Conservation (phyloP, 2,329 filamentous ascomycete genomes). For the Aspergillus brasiliensis region DNA sequence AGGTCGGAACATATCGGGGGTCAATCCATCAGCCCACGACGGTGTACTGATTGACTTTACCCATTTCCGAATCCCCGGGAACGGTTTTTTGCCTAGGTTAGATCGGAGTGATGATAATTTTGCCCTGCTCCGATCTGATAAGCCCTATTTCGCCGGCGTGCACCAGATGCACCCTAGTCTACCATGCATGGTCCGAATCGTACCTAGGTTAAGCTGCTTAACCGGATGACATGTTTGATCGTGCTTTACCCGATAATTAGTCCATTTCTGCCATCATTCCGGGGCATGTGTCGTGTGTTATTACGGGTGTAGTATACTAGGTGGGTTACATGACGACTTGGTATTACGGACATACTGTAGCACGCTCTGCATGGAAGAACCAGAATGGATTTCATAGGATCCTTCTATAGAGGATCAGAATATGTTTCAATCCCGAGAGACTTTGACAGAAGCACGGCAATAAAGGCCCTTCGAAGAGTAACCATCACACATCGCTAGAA, state of each 20-base stretch:
- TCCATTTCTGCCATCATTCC: neutral
- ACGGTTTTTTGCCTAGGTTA: neutral
- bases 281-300: neutral
- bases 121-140: neutral
- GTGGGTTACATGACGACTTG: neutral
- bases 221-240: neutral
- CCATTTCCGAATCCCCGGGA: neutral
- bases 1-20: neutral
- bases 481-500: constrained; percentile 16
- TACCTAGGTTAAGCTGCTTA: neutral
- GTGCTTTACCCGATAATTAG: neutral
- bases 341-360: neutral
- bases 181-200: neutral
- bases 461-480: constrained; percentile 1
- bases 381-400: neutral
- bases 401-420: neutral
- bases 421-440: neutral
- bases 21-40: neutral
- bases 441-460: neutral
- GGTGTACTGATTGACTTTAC: neutral
- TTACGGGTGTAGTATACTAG: neutral
- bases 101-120: neutral
- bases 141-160: neutral
- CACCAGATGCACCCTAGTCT: neutral
- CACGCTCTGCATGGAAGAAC: neutral